These are phyloP conservation scores for Diplotaxis tenuifolia DNA, from an alignment of 345 rosid genomes.

Conservation along the genomic window DNA sequence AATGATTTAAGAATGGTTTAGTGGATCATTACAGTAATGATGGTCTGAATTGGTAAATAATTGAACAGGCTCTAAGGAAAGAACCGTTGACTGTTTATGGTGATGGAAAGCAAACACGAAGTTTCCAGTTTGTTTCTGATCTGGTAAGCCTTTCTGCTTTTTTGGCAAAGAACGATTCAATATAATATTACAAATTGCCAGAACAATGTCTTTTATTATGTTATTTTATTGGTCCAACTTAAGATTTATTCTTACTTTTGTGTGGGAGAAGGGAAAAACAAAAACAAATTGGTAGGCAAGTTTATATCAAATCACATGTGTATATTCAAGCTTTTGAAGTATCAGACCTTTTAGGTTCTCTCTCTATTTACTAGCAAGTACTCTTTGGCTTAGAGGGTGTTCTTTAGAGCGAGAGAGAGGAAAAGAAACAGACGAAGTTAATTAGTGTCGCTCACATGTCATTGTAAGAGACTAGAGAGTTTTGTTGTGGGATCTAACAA, in stretches of 20 bases:
- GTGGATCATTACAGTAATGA: conserved; percentile 24
- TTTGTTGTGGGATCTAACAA: background rate
- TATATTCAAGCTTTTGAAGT: background rate
- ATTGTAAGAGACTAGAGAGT: background rate
- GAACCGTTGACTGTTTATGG: conserved; percentile 86
- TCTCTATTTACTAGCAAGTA: background rate
- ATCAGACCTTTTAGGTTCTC: background rate
- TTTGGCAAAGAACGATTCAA: background rate
- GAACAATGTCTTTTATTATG: background rate
- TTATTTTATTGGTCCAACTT: background rate
- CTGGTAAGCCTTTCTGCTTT: conserved; percentile 44
- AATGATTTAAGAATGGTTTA: conserved; percentile 6
- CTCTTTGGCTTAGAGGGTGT: background rate
- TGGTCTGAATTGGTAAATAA: conserved; percentile 7
- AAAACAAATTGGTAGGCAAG: background rate
- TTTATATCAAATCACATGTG: too few species aligned
- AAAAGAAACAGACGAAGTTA: background rate
- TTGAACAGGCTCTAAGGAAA: conserved; percentile 64
- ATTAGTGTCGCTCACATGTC: background rate
- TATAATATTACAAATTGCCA: background rate
- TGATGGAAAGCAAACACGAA: conserved; percentile 88
- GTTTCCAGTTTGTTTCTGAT: conserved; percentile 87
- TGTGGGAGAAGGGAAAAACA: background rate
- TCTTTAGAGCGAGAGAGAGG: background rate
- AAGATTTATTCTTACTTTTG: background rate